Evolutionary conservation across 169 alveolate species (phyloP).

Genomic region (Plasmodium coatneyi): DNA sequence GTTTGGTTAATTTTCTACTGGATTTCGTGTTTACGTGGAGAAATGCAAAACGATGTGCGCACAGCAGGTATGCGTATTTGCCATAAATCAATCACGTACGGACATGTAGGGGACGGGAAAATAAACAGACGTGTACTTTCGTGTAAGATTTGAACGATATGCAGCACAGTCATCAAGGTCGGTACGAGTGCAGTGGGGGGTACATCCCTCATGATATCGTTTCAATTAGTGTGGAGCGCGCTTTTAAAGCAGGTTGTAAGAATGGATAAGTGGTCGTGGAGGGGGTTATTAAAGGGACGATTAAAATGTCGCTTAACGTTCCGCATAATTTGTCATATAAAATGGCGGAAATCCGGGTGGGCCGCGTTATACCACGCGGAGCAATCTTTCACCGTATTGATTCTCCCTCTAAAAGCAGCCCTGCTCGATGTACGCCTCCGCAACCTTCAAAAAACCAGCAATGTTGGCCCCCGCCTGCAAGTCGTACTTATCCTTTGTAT

Average conservation of each 20-base stretch:
- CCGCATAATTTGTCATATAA: not conserved
- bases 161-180: not conserved
- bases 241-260: not conserved
- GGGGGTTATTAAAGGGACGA: not conserved
- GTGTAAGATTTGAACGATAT: not conserved
- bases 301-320: not conserved
- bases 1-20: not conserved
- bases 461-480: conserved; percentile 90
- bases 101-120: not conserved
- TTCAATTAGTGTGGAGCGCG: not conserved
- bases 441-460: conserved; percentile 90
- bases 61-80: conserved; percentile 1
- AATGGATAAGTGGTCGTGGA: not conserved
- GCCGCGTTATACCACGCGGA: not conserved
- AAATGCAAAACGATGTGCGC: not conserved
- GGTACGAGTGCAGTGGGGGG: not conserved
- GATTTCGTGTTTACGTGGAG: not conserved
- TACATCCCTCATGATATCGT: not conserved
- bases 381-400: not conserved
- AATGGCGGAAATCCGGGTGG: not conserved
- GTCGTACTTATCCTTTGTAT: conserved; percentile 80
- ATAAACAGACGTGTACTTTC: not conserved
- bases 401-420: conserved; percentile 71
- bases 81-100: not conserved
- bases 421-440: conserved; percentile 87